Evolutionary conservation across 1,139 yeast genomes (phyloP), one percentile per base, ranked within the genome.

Genomic region (Kodamaea fungicola): DNA sequence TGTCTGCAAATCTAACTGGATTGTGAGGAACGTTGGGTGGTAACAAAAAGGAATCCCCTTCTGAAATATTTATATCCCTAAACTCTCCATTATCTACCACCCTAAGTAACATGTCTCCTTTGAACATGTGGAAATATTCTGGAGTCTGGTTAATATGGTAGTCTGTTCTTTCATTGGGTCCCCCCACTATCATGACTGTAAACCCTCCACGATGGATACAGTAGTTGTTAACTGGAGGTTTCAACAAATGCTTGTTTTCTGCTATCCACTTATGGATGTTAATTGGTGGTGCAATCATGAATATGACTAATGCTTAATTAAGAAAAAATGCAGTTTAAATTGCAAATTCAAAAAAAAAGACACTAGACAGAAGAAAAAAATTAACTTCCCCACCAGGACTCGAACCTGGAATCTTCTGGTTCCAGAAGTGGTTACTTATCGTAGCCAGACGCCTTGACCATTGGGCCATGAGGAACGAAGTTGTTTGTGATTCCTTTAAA

Each of bases 381-480:
- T 12, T 32, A 35, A 22, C 89, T 82, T 82, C 89, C 89, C 87
- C 89, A 83, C 88, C 88, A 82, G 89, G 89, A 82, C 83, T 83
- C 86, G 89, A 83, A 83, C 89, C 90, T 82, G 87, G 88, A 82
- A 80, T 82, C 89, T 81, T 80, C 87, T 81, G 88, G 88, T 82
- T 78, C 71, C 81, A 55, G 72, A 66, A 65, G 72, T 67, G 70
- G 70, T 58, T 64, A 64, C 71, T 50, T 44, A 62, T 67, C 74
- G 74, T 67, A 68, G 74, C 73, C 74, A 67, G 74, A 68, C 74
- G 74, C 74, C 74, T 67, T 68, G 72, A 68, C 74, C 74, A 68
- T 68, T 68, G 74, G 74, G 74, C 74, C 74, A 68, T 67, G 74
- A 68, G 74, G 74, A 67, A 68, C 73, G 72, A 67, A 33, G 19